phyloP scores from a whole-genome alignment of 2,329 filamentous ascomycete species.

The Alternaria ethzedia region DNA sequence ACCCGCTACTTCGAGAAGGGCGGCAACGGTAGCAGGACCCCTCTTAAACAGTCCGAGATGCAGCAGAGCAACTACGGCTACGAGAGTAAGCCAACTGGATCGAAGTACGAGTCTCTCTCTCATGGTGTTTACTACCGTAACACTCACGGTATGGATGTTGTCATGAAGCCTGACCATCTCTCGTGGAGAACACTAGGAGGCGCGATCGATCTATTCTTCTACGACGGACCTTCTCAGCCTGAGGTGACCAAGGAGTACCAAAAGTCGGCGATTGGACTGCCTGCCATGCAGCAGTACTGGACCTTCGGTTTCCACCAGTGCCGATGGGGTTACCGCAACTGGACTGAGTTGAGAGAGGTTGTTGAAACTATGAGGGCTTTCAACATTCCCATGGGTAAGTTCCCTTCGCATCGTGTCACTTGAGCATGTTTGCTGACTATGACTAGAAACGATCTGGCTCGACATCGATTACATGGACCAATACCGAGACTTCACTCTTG shows the following conservation, averaged over 20 bases:
- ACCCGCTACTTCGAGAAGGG: conserved; percentile 73
- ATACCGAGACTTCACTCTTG: conserved; percentile 65
- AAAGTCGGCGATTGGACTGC: conserved; percentile 69
- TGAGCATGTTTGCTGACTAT: background rate
- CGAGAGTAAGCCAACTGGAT: conserved; percentile 34
- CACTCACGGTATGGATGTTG: conserved; percentile 75
- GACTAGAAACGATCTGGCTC: conserved; percentile 50
- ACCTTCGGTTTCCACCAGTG: conserved; percentile 84
- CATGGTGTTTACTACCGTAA: conserved; percentile 82
- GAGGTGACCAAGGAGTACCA: conserved; percentile 76
- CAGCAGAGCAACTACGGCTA: conserved; percentile 19
- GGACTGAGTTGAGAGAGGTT: conserved; percentile 67
- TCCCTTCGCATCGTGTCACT: background rate
- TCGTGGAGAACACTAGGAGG: conserved; percentile 80
- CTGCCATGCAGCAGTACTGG: conserved; percentile 80
- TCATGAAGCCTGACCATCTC: conserved; percentile 68
- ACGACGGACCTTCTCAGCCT: conserved; percentile 71
- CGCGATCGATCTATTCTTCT: conserved; percentile 80
- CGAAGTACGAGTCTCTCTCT: conserved; percentile 69
- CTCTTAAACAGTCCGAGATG: conserved; percentile 62
- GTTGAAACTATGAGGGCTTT: conserved; percentile 61
- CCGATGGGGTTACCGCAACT: conserved; percentile 80
- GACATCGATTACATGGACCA: conserved; percentile 53
- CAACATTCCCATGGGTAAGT: conserved; percentile 58
- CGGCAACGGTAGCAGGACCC: conserved; percentile 55